Evolutionary conservation across 2,329 filamentous ascomycete species (phyloP), one percentile per base, ranked within the genome.

Genomic region (Metarhizium humberi): DNA sequence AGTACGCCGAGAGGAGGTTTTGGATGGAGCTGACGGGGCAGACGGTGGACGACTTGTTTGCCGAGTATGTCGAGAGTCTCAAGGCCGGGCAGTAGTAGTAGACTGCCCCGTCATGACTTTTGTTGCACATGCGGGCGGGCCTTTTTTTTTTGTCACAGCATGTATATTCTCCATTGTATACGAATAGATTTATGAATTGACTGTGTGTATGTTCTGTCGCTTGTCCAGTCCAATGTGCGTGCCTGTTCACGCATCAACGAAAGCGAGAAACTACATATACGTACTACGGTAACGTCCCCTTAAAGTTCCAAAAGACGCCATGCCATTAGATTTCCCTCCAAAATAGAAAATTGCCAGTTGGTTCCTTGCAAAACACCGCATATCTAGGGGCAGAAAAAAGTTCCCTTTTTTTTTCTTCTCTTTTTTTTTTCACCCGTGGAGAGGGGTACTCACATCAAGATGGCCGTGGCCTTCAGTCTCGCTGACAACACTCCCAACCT

Each of bases 41-140:
- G 46, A 75, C 78, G 0, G 83, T 96, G 1, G 74, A 80, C 48
- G 75, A 85, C 59, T 72, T 96, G 34, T 96, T 90, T 87, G 73
- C 76, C 20, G 84, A 89, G 57, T 96, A 96, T 71, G 77, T 67
- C 6, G 64, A 71, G 34, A 64, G 61, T 30, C 48, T 70, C 11
- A 58, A 61, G 34, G 46, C 30, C 25, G 3, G 18, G 40, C 42
- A 20, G 30, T 38, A 20, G 29, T 25, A 25, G 40, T 18, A 45
- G 18, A 14, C 42, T 45, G 18, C 7, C 6, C 7, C 6, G 25
- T 25, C 32, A 34, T 11, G 32, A 34, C 32, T 25, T 25, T 25
- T 25, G 25, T 25, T 43, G 11, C 40, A 16, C n/a, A 43, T 43
- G 3, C 25, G 25, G 25, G 25, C 25, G 3, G 25, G 25, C 25